These are phyloP conservation scores for Podospora conica DNA, from an alignment of 495 filamentous ascomycete genomes.

Conservation along the genomic window DNA sequence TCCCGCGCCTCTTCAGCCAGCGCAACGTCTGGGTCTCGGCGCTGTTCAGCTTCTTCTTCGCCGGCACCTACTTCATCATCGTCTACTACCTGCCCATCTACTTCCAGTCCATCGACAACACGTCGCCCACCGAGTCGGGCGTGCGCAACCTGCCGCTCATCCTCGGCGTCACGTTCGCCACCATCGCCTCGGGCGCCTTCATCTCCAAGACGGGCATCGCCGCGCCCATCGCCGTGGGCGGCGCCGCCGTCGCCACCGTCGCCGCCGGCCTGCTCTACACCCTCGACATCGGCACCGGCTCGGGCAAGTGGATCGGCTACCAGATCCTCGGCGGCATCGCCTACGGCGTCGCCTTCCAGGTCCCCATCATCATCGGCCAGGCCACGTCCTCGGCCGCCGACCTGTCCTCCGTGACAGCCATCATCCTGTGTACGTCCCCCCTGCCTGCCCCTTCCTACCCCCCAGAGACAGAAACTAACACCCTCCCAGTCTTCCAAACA, in stretches of 20 bases:
- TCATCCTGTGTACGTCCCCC: conserved; percentile 45
- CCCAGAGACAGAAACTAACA: conserved; percentile 5
- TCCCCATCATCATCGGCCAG: conserved; percentile 52
- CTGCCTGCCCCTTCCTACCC: neutral
- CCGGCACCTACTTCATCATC: conserved; percentile 40
- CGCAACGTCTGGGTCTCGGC: conserved; percentile 37
- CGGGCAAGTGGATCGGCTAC: conserved; percentile 52
- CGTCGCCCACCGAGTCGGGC: conserved; percentile 43
- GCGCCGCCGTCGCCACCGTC: conserved; percentile 52
- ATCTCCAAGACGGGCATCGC: conserved; percentile 47
- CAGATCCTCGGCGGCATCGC: conserved; percentile 51
- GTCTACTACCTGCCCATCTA: conserved; percentile 60
- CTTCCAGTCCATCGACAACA: conserved; percentile 49
- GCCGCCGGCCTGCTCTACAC: conserved; percentile 48
- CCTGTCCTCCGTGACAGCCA: conserved; percentile 27
- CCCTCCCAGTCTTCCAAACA: conserved; percentile 47
- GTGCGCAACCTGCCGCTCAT: conserved; percentile 50
- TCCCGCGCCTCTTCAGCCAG: conserved; percentile 39
- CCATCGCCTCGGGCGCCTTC: conserved; percentile 41
- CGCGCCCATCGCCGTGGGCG: conserved; percentile 41
- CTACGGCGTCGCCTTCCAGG: conserved; percentile 46
- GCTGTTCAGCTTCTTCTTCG: conserved; percentile 36
- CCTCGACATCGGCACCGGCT: conserved; percentile 35
- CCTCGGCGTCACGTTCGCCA: conserved; percentile 43
- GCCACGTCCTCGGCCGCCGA: conserved; percentile 37